A percentile compares a stretch with the other conserved stretches of the same genome.
phyloP scores from a whole-genome alignment of 1,139 yeast genomes.

The Trichomonascaceae sp. region DNA sequence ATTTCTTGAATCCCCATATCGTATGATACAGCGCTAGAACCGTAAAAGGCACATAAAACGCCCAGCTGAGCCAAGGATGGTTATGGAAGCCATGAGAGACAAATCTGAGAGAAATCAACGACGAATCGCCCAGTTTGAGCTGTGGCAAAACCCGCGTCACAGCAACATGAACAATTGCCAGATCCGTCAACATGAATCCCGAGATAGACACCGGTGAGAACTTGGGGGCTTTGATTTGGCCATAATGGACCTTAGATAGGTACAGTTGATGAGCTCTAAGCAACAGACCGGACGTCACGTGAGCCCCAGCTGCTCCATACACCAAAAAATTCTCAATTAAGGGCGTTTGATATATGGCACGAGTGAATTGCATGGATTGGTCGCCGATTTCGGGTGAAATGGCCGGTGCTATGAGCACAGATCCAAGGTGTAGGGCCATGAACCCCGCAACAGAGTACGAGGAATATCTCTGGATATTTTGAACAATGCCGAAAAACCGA shows the following conservation, averaged over 20 bases:
- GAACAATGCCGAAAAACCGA: constrained; percentile 8
- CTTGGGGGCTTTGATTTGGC: constrained; percentile 28
- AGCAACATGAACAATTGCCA: constrained; percentile 43
- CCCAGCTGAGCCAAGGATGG: constrained; percentile 22
- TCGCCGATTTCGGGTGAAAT: constrained; percentile 44
- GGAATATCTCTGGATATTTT: constrained; percentile 49
- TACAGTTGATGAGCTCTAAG: constrained; percentile 39
- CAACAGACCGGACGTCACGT: constrained; percentile 49
- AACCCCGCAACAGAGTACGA: constrained; percentile 56
- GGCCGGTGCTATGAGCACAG: constrained; percentile 53
- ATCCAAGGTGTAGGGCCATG: constrained; percentile 50
- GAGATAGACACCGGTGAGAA: constrained; percentile 50
- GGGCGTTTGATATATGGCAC: constrained; percentile 56
- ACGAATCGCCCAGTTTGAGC: constrained; percentile 57
- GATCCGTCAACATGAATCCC: constrained; percentile 50
- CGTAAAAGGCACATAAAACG: constrained; percentile 28
- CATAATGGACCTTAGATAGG: constrained; percentile 25
- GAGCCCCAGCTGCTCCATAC: constrained; percentile 44
- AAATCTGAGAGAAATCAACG: constrained; percentile 50
- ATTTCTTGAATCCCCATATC: constrained; percentile 37
- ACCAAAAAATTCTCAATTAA: constrained; percentile 45
- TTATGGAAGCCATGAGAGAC: constrained; percentile 40
- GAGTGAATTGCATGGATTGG: constrained; percentile 53
- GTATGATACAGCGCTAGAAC: constrained; percentile 37
- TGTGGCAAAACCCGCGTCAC: constrained; percentile 48